Evolutionary conservation across 2,329 filamentous ascomycete genomes (phyloP).

Genomic region (Pleurostoma richardsiae): DNA sequence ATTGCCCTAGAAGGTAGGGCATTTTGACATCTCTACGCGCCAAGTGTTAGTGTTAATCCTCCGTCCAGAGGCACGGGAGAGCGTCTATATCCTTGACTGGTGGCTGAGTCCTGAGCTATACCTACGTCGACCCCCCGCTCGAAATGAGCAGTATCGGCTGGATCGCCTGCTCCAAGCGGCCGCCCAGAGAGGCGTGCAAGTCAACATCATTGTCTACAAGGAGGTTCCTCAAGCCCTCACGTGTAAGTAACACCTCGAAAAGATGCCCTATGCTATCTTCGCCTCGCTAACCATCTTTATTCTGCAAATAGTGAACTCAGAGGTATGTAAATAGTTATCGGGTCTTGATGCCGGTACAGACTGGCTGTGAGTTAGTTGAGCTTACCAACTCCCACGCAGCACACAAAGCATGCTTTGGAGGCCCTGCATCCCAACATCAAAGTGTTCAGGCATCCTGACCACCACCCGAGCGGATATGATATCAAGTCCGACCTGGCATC

Average conservation of each 20-base stretch:
- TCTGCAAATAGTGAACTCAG: conserved; percentile 19
- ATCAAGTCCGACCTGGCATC: conserved; percentile 11
- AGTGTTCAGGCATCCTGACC: conserved; percentile 88
- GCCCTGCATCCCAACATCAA: conserved; percentile 75
- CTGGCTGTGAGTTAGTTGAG: too few relatives aligned
- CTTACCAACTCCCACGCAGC: conserved; percentile 27
- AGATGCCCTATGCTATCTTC: conserved; percentile 17
- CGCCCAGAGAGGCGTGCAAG: conserved; percentile 75
- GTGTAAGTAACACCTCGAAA: conserved; percentile 49
- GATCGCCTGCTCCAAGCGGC: conserved; percentile 79
- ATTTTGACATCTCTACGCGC: too few relatives aligned
- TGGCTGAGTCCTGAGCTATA: conserved; percentile 89
- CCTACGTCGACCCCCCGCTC: conserved; percentile 73
- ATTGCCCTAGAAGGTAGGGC: conserved; percentile 62
- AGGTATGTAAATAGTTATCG: conserved; percentile 8
- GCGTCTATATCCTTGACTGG: conserved; percentile 84
- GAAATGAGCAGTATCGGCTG: conserved; percentile 77
- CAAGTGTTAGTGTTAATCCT: background rate
- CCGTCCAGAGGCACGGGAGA: conserved; percentile 58
- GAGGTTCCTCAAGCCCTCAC: conserved; percentile 80
- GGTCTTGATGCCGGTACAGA: background rate
- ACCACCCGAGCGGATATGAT: conserved; percentile 61
- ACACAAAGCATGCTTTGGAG: conserved; percentile 78
- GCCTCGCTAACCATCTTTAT: conserved; percentile 15
- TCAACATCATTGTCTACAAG: conserved; percentile 89